Conservation (phyloP, 177 flowering plant genomes). For the Vitis hybrid region DNA sequence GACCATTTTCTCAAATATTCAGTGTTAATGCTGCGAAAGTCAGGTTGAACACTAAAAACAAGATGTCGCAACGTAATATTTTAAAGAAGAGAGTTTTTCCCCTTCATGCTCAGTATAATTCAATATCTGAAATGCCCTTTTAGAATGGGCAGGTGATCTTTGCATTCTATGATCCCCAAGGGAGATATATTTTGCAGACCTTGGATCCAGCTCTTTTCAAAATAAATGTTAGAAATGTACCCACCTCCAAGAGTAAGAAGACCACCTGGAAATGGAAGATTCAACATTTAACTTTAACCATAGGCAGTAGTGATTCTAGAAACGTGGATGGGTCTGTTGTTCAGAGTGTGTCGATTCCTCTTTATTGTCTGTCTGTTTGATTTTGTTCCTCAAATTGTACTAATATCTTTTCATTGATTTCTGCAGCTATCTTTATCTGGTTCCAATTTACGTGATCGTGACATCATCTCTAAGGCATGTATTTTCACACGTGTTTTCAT, state of each 20-base stretch:
- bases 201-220: neutral
- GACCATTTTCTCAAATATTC: neutral
- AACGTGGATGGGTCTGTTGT: neutral
- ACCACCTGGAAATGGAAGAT: neutral
- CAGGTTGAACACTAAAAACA: neutral
- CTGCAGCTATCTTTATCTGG: slow-evolving; percentile 75
- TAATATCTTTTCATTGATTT: slow-evolving; percentile 11
- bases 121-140: neutral
- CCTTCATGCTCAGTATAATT: neutral
- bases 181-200: neutral
- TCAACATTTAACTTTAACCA: neutral
- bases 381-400: neutral
- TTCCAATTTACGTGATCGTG: slow-evolving; percentile 63
- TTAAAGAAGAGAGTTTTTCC: neutral
- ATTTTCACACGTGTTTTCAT: neutral
- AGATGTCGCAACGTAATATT: neutral
- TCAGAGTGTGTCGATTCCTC: no score
- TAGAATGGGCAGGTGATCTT: neutral
- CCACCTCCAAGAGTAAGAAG: neutral
- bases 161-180: neutral
- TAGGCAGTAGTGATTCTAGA: neutral
- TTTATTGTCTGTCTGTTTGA: neutral
- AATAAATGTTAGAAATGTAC: neutral
- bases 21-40: neutral
- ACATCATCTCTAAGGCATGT: slow-evolving; percentile 69